Percentiles rank a stretch among this genome's conserved stretches.
Conservation (phyloP, 768 basidiomycete species). For the Naganishia friedmannii region DNA sequence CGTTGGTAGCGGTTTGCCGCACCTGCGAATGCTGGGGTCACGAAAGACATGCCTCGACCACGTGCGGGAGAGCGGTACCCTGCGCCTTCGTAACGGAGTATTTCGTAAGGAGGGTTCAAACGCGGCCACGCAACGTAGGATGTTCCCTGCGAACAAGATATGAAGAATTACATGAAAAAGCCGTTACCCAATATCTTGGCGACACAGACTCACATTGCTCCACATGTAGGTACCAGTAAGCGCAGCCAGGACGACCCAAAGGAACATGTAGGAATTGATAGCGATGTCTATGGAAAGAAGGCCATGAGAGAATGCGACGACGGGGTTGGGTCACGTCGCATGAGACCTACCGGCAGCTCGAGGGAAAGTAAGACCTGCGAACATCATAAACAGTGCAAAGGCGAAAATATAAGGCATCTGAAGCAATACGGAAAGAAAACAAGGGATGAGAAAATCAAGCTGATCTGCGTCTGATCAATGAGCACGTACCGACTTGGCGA, state of each 20-base stretch:
- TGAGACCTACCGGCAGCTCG: conserved; percentile 51
- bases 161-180: background rate
- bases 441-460: background rate
- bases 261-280: conserved; percentile 73
- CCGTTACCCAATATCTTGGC: background rate
- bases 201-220: conserved; percentile 48
- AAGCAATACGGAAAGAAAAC: background rate
- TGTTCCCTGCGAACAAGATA: conserved; percentile 62
- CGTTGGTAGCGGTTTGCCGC: conserved; percentile 54
- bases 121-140: conserved; percentile 95
- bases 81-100: conserved; percentile 83
- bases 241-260: conserved; percentile 66
- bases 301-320: background rate
- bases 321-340: background rate
- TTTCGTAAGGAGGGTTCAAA: conserved; percentile 70
- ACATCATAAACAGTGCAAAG: conserved; percentile 83
- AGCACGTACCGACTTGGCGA: conserved; percentile 69
- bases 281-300: conserved; percentile 65
- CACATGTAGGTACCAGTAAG: conserved; percentile 68
- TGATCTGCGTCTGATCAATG: background rate
- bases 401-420: conserved; percentile 80
- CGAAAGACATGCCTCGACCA: conserved; percentile 60
- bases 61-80: conserved; percentile 74
- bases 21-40: conserved; percentile 51
- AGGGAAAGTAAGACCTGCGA: conserved; percentile 79